Base-by-base conservation (phyloP, 2,329 filamentous ascomycete genomes). In the Coniochaeta pulveracea region DNA sequence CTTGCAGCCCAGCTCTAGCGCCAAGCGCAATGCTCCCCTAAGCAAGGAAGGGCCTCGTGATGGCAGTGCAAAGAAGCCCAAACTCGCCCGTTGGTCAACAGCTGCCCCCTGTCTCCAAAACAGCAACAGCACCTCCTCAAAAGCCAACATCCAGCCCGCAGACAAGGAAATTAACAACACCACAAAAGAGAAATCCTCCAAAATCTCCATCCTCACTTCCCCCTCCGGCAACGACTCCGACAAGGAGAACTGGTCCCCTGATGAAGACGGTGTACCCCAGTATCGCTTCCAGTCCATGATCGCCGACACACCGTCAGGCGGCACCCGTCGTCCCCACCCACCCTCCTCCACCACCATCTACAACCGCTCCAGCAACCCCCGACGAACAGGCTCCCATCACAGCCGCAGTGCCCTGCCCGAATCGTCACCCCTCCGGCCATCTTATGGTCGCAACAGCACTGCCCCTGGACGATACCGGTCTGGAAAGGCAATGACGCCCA, bases 201-300 rank as follows among this genome's bases (percentile, higher is more conserved):
- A 67, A 45, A 41, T 66, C 16, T 58, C 63, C 22, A 46, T 57
- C 41, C 54, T 54, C 19, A 30, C 55, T 23, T 55, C 63, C 55
- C 45, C 63, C 46, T 51, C 72, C 11, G 72, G 58, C 53, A 65
- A 75, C 31, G 88, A 94, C 47, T 94, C 85, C 2, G 89, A 96
- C 54, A 96, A 96, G 59, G 89, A 96, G 60, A 96, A 96, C 50
- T 93, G 85, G 71, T 72, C 63, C 48, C 78, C 65, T 2, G 65
- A 63, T 41, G 64, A 64, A 41, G 62, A 65, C 26, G 63, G 55
- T 7, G 61, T 57, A 40, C 46, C 55, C 34, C 55, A 37, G 4
- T 36, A 36, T 17, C 39, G 43, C 40, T 39, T 31, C 28, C 19
- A 31, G 18, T 31, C 28, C 8, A 17, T 19, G n/a, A 43, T n/a